Percentiles rank a stretch among this genome's conserved stretches.
Conservation (phyloP, 2,329 filamentous ascomycete genomes). For the Dactylella cylindrospora region DNA sequence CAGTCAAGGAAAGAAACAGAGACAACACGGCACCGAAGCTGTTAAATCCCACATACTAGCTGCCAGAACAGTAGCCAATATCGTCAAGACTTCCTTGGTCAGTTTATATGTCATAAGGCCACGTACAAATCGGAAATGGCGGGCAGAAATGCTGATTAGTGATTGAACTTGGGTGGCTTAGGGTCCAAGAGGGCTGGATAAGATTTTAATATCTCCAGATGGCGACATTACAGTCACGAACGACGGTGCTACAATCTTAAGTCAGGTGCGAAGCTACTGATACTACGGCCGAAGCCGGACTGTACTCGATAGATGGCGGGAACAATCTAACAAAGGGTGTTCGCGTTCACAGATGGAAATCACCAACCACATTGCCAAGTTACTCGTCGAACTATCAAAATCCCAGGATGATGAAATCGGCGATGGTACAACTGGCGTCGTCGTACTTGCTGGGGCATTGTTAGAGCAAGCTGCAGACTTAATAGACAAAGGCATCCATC, state of each 20-base stretch:
- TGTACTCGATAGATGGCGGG: neutral
- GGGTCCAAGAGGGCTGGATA: constrained; percentile 94
- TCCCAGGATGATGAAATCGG: constrained; percentile 99
- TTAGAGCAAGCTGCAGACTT: constrained; percentile 95
- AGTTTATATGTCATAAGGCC: constrained; percentile 43
- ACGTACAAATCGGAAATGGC: neutral
- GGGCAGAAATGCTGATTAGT: constrained; percentile 16
- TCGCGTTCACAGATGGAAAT: constrained; percentile 78
- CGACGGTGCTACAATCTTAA: constrained; percentile 94
- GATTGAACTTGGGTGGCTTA: constrained; percentile 49
- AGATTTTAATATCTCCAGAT: constrained; percentile 97
- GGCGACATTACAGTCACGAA: constrained; percentile 99
- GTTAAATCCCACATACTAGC: constrained; percentile 98
- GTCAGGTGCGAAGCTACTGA: constrained; percentile 58
- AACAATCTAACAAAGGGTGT: constrained; percentile 17
- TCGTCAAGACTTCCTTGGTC: constrained; percentile 91
- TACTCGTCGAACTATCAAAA: constrained; percentile 94
- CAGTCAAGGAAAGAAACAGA: constrained; percentile 96
- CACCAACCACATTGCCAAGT: constrained; percentile 94
- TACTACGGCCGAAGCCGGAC: neutral
- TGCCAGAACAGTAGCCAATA: constrained; percentile 91
- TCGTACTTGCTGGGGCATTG: constrained; percentile 90
- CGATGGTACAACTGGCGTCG: constrained; percentile 95
- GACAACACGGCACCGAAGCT: constrained; percentile 92
- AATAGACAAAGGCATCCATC: constrained; percentile 99